Base-by-base conservation (phyloP, 257 asterid genomes). In the Solanum virginianum region DNA sequence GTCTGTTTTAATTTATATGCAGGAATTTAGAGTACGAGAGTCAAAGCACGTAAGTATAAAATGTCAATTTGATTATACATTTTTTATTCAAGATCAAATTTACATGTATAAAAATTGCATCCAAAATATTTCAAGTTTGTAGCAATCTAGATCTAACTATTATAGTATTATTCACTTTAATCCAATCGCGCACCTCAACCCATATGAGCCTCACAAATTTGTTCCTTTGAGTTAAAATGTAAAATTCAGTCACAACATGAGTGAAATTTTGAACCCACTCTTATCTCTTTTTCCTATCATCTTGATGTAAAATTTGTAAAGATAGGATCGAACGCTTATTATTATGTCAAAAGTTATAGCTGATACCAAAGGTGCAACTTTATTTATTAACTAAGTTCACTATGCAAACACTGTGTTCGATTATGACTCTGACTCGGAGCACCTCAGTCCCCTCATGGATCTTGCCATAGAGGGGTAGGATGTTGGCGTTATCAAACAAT, bases 91-190 rank as follows among this genome's bases (percentile, higher is more conserved):
- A 24, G 10, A 26, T 2, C 0, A 13, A 13, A 29, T 65, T 65
- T 26, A 65, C 0, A 29, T 65, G 15, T 65, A 26, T 65, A 65
- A 13, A 4, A 68, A 32, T 68, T 68, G 0, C 1, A 66, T 32
- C 3, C 8, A 4, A 66, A 17, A 1, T 16, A 68, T 16, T 68
- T 5, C 16, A 68, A 68, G 9, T 68, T 2, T 16, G 6, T 14
- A 13, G 1, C 0, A 4, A 0, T 3, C 10, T 7, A 63, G 41
- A 24, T 24, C 0, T 5, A 24, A 63, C 5, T 24, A 0, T 24
- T 3, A 24, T 5, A 9, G 0, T 13, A 63, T 1, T 63, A 3
- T 24, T 6, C 0, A 2, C 3, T 65, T 65, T 14, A 14, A 15
- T 3, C 5, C 3, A 3, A 56, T 32, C 12, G 0, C 47, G 0